Base-by-base conservation (phyloP, 805 yeast species). In the Wickerhamiella slavikovae region DNA sequence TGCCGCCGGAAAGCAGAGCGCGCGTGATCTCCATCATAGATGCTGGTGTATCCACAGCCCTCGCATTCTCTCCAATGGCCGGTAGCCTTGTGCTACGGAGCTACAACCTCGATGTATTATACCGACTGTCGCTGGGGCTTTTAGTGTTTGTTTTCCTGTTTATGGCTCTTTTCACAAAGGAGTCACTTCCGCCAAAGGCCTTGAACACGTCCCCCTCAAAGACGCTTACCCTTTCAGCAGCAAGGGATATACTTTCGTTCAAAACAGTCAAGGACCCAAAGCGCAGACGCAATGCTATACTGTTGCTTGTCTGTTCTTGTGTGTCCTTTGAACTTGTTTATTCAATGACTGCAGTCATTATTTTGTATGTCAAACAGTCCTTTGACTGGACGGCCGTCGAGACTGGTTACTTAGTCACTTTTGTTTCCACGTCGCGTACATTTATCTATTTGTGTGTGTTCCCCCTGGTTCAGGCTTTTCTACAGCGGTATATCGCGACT, bases 381-480 rank as follows among this genome's bases (percentile, higher is more conserved):
- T 48, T 48, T 30, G 39, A 38, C 11, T 48, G 54, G 54, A 37
- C 51, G 2, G 49, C 50, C 7, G 36, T 48, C 5, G 47, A 48
- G 33, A 24, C 41, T 2, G 54, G 54, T 8, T 48, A 48, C 29
- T 34, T 45, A 5, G 37, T 44, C n/a, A 43, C 52, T 2, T 30
- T 41, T 1, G 43, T 45, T 31, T 42, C 45, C 3, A 13, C 37
- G 5, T 36, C 39, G 18, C 36, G 54, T 13, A 42, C 47, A 6
- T 15, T 44, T n/a, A 39, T 47, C 36, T 41, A 42, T 26, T 26
- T 45, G 5, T 21, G 37, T 4, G 38, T 43, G 4, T 43, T 48
- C 31, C 52, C 54, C 8, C 29, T 22, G 17, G 31, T 36, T 6
- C 33, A 43, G 30, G 24, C 31, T 15, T 27, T 25, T 12, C 29